Evolutionary conservation across 225 moss, liverwort and hornwort species (phyloP).

Genomic region (Climacium dendroides): DNA sequence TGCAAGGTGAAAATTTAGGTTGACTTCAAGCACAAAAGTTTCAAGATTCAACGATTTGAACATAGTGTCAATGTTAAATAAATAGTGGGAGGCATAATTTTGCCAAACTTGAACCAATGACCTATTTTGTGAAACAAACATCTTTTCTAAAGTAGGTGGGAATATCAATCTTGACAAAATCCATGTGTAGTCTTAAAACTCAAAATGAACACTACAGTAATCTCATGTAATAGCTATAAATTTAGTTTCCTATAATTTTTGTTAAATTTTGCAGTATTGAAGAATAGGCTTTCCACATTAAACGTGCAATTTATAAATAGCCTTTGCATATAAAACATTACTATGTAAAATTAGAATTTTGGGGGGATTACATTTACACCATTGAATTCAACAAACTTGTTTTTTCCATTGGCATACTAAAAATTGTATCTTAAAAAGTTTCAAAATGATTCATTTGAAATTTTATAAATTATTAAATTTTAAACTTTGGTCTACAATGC

Average conservation of each 20-base stretch:
- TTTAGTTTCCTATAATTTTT: not conserved
- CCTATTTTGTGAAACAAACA: not conserved
- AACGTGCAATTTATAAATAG: not conserved
- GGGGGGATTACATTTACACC: not conserved
- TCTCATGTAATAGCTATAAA: too few relatives aligned
- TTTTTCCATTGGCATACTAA: not conserved
- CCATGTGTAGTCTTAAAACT: not conserved
- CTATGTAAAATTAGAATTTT: too few relatives aligned
- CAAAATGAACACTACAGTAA: not conserved
- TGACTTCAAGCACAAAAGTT: not conserved
- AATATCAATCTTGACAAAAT: not conserved
- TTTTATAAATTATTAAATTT: not conserved
- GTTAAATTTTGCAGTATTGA: not conserved
- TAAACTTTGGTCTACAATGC: not conserved
- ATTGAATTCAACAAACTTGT: not conserved
- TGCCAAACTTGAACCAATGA: accelerated
- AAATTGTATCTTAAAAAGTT: not conserved
- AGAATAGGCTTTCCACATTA: not conserved
- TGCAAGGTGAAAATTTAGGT: not conserved
- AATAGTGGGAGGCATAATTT: not conserved
- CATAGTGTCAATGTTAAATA: accelerated
- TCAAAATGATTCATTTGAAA: not conserved
- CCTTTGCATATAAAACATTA: not conserved
- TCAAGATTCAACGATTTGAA: not conserved
- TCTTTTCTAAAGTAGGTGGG: not conserved